Evolutionary conservation across 2,329 filamentous ascomycete genomes (phyloP).

Genomic region (Lasiodiplodia sp.): DNA sequence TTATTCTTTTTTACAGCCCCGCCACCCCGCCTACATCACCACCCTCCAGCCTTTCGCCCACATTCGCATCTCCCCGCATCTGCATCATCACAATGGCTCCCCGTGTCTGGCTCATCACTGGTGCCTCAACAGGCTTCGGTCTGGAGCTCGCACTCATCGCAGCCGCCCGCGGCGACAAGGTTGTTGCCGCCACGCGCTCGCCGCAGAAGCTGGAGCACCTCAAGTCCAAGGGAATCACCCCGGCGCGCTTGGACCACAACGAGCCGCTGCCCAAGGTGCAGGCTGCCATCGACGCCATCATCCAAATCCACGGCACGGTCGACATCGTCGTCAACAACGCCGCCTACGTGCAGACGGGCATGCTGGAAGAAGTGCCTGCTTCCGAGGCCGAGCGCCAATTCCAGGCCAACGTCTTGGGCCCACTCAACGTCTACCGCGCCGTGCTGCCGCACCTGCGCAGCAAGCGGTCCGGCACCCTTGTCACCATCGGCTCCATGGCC

Average conservation of each 20-base stretch:
- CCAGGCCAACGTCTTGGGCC: slow-evolving; percentile 63
- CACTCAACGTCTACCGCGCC: slow-evolving; percentile 57
- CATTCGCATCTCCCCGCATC: not conserved
- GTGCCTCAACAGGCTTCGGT: slow-evolving; percentile 37
- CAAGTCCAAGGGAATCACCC: not conserved
- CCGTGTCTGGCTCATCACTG: slow-evolving; percentile 38
- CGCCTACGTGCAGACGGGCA: not conserved
- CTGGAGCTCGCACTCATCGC: slow-evolving; percentile 32
- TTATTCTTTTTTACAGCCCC: not conserved
- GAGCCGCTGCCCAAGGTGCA: slow-evolving; percentile 38
- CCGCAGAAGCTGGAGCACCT: not conserved
- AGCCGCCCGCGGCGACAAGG: slow-evolving; percentile 33
- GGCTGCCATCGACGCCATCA: slow-evolving; percentile 44
- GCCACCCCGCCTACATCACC: not conserved
- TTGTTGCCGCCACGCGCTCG: slow-evolving; percentile 37
- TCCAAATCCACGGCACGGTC: slow-evolving; percentile 37
- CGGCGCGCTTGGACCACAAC: slow-evolving; percentile 50
- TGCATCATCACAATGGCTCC: not conserved
- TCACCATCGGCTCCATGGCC: slow-evolving; percentile 57
- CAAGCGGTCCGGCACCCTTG: slow-evolving; percentile 43
- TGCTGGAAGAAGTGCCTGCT: not conserved
- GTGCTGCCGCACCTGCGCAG: slow-evolving; percentile 56
- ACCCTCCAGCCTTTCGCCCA: not conserved
- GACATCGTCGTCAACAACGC: slow-evolving; percentile 20
- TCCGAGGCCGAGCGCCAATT: slow-evolving; percentile 34